Base-by-base conservation (phyloP, 192 early-diverging fungal genomes). In the Mycoemilia scoparia region DNA sequence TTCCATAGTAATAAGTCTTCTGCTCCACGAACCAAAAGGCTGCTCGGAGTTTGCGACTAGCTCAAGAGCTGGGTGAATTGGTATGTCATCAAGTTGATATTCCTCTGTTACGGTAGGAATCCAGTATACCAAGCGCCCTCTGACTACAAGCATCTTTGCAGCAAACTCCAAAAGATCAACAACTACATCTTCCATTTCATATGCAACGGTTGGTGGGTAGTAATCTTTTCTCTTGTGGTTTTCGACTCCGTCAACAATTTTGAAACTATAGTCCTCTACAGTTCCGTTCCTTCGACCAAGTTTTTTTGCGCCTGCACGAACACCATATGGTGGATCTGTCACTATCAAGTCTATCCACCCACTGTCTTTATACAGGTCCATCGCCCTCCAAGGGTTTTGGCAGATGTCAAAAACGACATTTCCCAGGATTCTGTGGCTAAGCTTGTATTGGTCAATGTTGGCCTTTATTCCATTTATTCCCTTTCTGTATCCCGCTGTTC, bases 291-390 rank as follows among this genome's bases (percentile, higher is more conserved):
- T 74, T 27, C 71, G 58, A 10, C 87, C 86, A 15, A 95, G 65
- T 20, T 76, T 86, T 52, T 88, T 91, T 12, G 93, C 90, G 14
- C 90, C 93, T 0, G 90, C 90, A 28, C 93, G 78, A 8, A 98
- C 93, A 43, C 93, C 90, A 51, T 98, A 92, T 20, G 90, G 90
- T 14, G 90, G 59, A 62, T 90, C 93, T 0, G 83, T 89, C 2
- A 95, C 79, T 22, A 96, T 96, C 4, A 86, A 86, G 57, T 96
- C 91, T n/a, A n/a, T n/a, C n/a, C n/a, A n/a, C n/a, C n/a, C n/a
- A n/a, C n/a, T n/a, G n/a, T n/a, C n/a, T n/a, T n/a, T n/a, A 51
- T 84, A 76, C 52, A 68, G 59, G 8, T 57, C 36, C 3, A 45
- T 51, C 7, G 36, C 12, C 4, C 84, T 54, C 79, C 81, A 89